phyloP scores from a whole-genome alignment of 75 land plant species.

The Adiantum capillusveneris region DNA sequence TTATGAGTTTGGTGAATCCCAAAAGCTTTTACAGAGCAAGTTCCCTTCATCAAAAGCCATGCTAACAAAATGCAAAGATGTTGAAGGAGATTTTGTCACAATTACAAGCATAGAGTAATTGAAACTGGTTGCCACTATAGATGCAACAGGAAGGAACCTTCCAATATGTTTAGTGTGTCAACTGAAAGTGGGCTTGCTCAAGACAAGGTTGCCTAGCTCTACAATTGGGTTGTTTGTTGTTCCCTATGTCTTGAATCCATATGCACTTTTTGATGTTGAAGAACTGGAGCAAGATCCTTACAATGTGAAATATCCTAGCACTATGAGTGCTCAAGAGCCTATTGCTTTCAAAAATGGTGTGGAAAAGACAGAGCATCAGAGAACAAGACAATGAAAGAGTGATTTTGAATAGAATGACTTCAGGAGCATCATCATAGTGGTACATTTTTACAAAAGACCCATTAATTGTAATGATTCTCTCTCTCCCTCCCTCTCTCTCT shows the following conservation, averaged over 20 bases:
- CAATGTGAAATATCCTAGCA: conserved; percentile 37
- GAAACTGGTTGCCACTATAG: conserved; percentile 12
- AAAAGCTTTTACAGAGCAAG: conserved; percentile 57
- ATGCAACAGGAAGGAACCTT: background rate
- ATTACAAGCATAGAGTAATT: conserved; percentile 60
- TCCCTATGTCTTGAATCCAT: background rate
- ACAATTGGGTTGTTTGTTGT: background rate
- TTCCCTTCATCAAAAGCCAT: conserved; percentile 62
- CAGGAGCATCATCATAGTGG: too few species aligned
- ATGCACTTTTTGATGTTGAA: conserved; percentile 63
- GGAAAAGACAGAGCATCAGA: conserved; percentile 6
- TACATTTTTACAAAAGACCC: too few species aligned
- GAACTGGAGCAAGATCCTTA: conserved; percentile 72
- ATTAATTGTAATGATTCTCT: too few species aligned
- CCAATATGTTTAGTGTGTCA: background rate
- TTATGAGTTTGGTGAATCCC: conserved; percentile 47
- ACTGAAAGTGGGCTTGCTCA: background rate
- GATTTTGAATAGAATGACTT: too few species aligned
- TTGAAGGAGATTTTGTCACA: conserved; percentile 71
- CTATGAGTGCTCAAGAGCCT: conserved; percentile 8
- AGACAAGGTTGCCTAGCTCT: conserved; percentile 6
- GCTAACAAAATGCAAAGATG: conserved; percentile 63
- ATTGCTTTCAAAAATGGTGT: conserved; percentile 11
- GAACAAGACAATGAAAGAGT: conserved; percentile 42
- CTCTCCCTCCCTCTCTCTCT: too few species aligned